Conservation (phyloP, 768 basidiomycete species). For the Megacollybia marginata region DNA sequence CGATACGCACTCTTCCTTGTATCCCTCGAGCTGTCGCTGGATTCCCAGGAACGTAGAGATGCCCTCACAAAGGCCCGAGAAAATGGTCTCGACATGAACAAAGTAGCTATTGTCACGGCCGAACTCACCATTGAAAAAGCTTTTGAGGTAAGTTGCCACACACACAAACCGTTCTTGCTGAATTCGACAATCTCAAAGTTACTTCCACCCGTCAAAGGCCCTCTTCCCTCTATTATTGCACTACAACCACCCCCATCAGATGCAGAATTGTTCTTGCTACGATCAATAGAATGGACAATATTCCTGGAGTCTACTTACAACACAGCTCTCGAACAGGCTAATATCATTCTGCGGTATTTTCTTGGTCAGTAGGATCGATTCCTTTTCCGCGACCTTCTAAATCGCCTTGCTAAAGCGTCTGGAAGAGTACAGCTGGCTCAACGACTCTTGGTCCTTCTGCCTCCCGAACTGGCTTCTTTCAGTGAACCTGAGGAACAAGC, state of each 20-base stretch:
- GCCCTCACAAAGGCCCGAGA: conserved; percentile 74
- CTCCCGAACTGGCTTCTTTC: conserved; percentile 53
- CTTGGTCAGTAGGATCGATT: conserved; percentile 47
- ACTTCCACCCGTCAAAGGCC: conserved; percentile 46
- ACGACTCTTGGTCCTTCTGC: conserved; percentile 49
- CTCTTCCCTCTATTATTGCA: conserved; percentile 53
- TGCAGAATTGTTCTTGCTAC: conserved; percentile 58
- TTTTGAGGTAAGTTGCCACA: conserved; percentile 40
- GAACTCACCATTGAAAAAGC: conserved; percentile 69
- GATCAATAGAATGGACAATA: conserved; percentile 92
- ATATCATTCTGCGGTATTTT: conserved; percentile 85
- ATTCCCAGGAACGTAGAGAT: conserved; percentile 54
- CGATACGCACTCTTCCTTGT: conserved; percentile 89
- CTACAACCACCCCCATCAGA: conserved; percentile 51
- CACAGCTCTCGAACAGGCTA: conserved; percentile 80
- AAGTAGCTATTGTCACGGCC: conserved; percentile 76
- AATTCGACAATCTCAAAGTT: conserved; percentile 24
- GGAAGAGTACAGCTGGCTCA: conserved; percentile 69
- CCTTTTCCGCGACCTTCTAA: background rate
- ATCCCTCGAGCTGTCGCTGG: conserved; percentile 58
- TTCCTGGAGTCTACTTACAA: conserved; percentile 66
- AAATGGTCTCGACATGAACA: conserved; percentile 76
- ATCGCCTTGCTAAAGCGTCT: conserved; percentile 36
- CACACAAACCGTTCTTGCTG: background rate
- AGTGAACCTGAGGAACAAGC: conserved; percentile 64